Base-by-base conservation (phyloP, 192 early-diverging fungal species). In the Podila horticola region DNA sequence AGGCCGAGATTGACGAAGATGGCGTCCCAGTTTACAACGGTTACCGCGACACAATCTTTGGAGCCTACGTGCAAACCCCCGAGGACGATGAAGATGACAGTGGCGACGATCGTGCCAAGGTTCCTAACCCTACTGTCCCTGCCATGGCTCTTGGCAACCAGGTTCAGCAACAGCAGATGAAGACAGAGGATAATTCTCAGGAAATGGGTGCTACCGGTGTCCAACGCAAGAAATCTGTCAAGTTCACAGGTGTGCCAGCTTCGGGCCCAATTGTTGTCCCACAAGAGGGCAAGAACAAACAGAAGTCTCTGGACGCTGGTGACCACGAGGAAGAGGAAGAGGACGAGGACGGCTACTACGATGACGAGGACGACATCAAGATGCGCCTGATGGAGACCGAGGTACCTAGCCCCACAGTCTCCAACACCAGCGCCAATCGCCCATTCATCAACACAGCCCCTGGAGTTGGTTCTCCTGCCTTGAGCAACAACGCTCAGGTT, bases 41-140 rank as follows among this genome's bases (percentile, higher is more conserved):
- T n/a, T 81, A 81, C 58, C 77, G 77, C 5, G 77, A 81, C 34
- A 81, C 77, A 10, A 81, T 81, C 60, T 81, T 81, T 69, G 77
- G 77, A 13, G 75, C 75, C 52, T 71, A 81, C 33, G 61, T 38
- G 30, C 65, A 72, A 9, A 66, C 65, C 28, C 52, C n/a, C 15
- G 71, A 55, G 17, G 71, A 81, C 51, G 76, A 64, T 33, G 76
- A 79, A 10, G 71, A 81, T 29, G 77, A 81, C 20, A 69, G 71
- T 5, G 68, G 67, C 19, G 60, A 67, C 5, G 70, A 61, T 33
- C 17, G 15, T 31, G 26, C 30, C 19, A 61, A 64, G 33, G 20
- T 49, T 2, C 66, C 75, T 22, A 34, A 61, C 20, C 69, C 69
- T 12, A 48, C 50, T 52, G 26, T 68, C 38, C 65, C 75, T 19